Base-by-base conservation (phyloP, 1,139 yeast genomes). In the Hemisphaericaspora xylanilytica region DNA sequence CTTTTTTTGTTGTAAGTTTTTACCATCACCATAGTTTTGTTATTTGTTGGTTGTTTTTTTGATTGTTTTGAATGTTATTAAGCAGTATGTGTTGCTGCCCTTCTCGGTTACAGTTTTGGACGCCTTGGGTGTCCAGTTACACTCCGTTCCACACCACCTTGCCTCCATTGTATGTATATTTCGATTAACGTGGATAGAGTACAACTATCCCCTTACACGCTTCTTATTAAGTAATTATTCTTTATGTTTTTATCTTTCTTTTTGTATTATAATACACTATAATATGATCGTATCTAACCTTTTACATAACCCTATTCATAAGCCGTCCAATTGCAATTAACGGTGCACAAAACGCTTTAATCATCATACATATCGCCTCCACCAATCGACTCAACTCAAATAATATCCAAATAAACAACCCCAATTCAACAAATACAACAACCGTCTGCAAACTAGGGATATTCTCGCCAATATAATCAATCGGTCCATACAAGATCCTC, bases 291-390 rank as follows among this genome's bases (percentile, higher is more conserved):
- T n/a, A n/a, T n/a, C n/a, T n/a, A 13, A 9, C 20, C 10, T 8
- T 20, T 37, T 35, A 61, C 61, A 69, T 64, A 26, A 70, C 61
- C 39, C 67, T 56, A 48, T 69, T 70, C 74, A 70, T 66, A 43
- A 70, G 62, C 40, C 69, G 47, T 3, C 76, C 75, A 53, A 70
- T 57, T 3, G 76, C 75, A 17, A 70, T 69, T 69, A 71, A 66
- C 4, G 76, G 77, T 2, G 75, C 73, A 58, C 76, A 71, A 5
- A 71, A 52, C 0, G 77, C 75, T 44, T 66, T 67, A 11, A 71
- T 65, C 61, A 69, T 68, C 73, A 69, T 67, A 48, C 76, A 70
- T 27, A 71, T 47, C 1, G 76, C 75, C 49, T 70, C 75, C 4
- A 71, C 58, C 44, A 71, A 58, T 30, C 67, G 53, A 44, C 73